Percentiles rank a stretch among this genome's conserved stretches.
Evolutionary conservation across 106 monocot species (phyloP).

Genomic region (Allium cepa): DNA sequence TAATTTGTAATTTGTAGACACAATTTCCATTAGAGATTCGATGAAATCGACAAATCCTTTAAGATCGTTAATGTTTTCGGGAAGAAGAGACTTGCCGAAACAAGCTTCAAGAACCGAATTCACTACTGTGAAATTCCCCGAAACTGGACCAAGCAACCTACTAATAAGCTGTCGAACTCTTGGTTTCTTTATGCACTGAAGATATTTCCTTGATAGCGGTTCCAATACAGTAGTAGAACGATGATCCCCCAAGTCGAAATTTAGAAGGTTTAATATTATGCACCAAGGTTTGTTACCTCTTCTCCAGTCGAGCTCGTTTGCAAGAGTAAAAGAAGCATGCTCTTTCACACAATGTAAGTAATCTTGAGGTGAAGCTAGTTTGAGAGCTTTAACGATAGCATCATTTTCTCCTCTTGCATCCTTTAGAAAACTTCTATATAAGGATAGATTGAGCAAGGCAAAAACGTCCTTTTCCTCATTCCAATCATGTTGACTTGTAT

Average conservation of each 20-base stretch:
- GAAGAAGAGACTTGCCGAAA: conserved; percentile 58
- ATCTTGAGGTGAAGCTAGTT: conserved; percentile 28
- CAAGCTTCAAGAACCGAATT: conserved; percentile 73
- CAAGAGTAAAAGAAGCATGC: conserved; percentile 39
- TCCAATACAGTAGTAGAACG: conserved; percentile 17
- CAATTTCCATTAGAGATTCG: conserved; percentile 56
- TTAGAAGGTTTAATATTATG: conserved; percentile 18
- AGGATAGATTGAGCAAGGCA: conserved; percentile 52
- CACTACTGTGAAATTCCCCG: conserved; percentile 34
- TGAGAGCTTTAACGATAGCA: conserved; percentile 59
- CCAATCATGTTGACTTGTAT: neutral
- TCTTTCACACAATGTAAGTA: conserved; percentile 59
- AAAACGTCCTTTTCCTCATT: conserved; percentile 34
- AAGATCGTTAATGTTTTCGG: conserved; percentile 30
- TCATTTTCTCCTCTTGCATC: conserved; percentile 25
- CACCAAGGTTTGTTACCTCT: neutral
- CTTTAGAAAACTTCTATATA: conserved; percentile 38
- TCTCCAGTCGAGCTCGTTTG: conserved; percentile 1
- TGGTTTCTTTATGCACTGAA: conserved; percentile 45
- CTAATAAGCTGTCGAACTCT: conserved; percentile 46
- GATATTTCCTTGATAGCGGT: conserved; percentile 55
- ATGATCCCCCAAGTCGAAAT: conserved; percentile 37
- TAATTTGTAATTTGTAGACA: conserved; percentile 66
- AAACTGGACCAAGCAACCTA: conserved; percentile 51
- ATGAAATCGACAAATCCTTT: conserved; percentile 62